These are phyloP conservation scores for Epicoccum sorghinum DNA, from an alignment of 2,329 filamentous ascomycete species.

Conservation along the genomic window DNA sequence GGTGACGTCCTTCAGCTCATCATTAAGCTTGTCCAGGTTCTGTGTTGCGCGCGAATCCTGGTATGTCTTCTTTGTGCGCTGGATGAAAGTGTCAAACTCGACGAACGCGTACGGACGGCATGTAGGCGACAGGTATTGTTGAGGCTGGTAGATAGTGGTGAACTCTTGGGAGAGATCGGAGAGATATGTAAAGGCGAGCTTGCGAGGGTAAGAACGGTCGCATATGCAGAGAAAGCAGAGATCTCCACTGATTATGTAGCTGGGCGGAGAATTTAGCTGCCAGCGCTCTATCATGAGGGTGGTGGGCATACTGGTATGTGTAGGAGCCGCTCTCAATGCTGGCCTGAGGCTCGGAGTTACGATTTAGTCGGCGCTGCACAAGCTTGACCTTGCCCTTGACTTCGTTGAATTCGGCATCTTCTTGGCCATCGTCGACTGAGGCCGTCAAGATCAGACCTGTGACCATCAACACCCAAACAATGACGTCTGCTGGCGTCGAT, in stretches of 20 bases:
- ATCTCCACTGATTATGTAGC: conserved; percentile 82
- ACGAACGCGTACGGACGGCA: conserved; percentile 95
- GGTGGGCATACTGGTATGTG: conserved; percentile 76
- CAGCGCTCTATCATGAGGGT: neutral
- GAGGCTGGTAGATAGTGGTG: conserved; percentile 76
- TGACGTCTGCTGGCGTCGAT: conserved; percentile 6
- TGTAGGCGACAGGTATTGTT: conserved; percentile 74
- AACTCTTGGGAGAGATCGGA: conserved; percentile 92
- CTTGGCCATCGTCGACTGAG: conserved; percentile 89
- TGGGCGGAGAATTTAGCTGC: conserved; percentile 43
- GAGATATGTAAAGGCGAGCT: conserved; percentile 98
- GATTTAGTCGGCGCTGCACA: conserved; percentile 84
- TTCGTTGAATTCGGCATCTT: conserved; percentile 72
- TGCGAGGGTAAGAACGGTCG: conserved; percentile 92
- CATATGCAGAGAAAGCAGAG: conserved; percentile 94
- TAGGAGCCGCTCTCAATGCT: conserved; percentile 86
- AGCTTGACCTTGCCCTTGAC: conserved; percentile 91
- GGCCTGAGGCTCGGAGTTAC: conserved; percentile 87
- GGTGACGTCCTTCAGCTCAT: conserved; percentile 96
- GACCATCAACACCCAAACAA: conserved; percentile 25
- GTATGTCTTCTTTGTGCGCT: conserved; percentile 90
- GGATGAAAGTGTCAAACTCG: conserved; percentile 97
- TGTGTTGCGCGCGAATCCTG: conserved; percentile 88
- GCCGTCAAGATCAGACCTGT: conserved; percentile 92
- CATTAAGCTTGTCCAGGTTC: conserved; percentile 94